A percentile compares a stretch with the other conserved stretches of the same genome.
These are phyloP conservation scores for Phytophthora quininea DNA, from an alignment of 352 stramenopile species.

Conservation along the genomic window DNA sequence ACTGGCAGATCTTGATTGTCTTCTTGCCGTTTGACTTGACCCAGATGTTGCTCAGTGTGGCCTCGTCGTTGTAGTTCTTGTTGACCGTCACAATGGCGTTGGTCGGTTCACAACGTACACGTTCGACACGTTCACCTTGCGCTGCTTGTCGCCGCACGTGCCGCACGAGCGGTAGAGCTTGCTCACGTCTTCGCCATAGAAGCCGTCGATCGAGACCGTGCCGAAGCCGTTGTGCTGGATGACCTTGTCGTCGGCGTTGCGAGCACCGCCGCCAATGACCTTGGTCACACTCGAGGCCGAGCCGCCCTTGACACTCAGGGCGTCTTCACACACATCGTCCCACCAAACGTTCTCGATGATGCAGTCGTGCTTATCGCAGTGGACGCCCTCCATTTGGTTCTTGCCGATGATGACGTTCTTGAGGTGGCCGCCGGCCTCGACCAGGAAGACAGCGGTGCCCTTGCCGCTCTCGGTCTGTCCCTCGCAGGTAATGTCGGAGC, in stretches of 20 bases:
- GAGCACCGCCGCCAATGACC: constrained; percentile 38
- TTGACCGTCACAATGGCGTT: constrained; percentile 43
- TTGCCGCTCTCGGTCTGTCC: constrained; percentile 24
- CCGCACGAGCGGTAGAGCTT: constrained; percentile 31
- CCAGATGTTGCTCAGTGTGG: constrained; percentile 39
- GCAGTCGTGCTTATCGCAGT: constrained; percentile 42
- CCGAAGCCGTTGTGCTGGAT: constrained; percentile 17
- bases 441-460: constrained; percentile 32
- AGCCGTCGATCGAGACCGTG: constrained; percentile 13
- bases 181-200: constrained; percentile 13
- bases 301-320: constrained; percentile 46
- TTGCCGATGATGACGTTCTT: constrained; percentile 57
- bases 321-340: constrained; percentile 23
- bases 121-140: constrained; percentile 40
- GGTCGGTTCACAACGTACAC: constrained; percentile 38
- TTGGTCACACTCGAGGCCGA: constrained; percentile 28
- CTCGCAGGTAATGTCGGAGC: constrained; percentile 41
- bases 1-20: constrained; percentile 29
- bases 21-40: constrained; percentile 19
- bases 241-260: constrained; percentile 46
- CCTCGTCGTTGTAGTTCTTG: constrained; percentile 41
- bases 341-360: constrained; percentile 23
- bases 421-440: constrained; percentile 23
- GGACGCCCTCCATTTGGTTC: constrained; percentile 16
- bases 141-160: constrained; percentile 38